Conservation (phyloP, 169 alveolate genomes). For the Plasmodium coatneyi region DNA sequence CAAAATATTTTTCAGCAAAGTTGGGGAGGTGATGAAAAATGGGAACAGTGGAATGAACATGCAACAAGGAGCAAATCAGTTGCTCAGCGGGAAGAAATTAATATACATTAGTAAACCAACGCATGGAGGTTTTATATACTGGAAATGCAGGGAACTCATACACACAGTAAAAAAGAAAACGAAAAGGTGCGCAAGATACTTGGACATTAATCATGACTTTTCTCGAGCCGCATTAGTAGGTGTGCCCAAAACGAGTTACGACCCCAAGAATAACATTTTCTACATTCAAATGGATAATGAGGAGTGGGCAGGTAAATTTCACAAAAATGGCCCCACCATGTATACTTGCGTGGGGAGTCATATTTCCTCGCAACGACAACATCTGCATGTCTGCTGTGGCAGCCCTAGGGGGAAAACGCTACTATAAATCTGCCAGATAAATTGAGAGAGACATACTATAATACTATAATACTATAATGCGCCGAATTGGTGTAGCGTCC, state of each 20-base stretch:
- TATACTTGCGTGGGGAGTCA: background rate
- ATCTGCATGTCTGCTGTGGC: background rate
- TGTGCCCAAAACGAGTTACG: constrained; percentile 84
- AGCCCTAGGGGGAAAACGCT: background rate
- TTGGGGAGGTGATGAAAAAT: constrained; percentile 22
- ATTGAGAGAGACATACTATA: background rate
- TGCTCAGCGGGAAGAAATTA: constrained; percentile 23
- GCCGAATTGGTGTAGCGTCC: background rate
- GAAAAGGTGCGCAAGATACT: constrained; percentile 79
- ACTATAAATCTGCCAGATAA: background rate
- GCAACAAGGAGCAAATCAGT: background rate
- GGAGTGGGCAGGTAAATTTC: constrained; percentile 81
- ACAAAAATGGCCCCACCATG: background rate
- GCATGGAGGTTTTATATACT: constrained; percentile 84
- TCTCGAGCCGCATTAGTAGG: constrained; percentile 82
- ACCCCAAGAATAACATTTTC: constrained; percentile 85
- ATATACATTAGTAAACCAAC: constrained; percentile 77
- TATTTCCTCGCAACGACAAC: background rate
- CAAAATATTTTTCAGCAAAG: constrained; percentile 11
- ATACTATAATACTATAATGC: background rate
- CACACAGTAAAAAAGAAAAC: constrained; percentile 62
- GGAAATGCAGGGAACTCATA: constrained; percentile 77
- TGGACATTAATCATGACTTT: constrained; percentile 74
- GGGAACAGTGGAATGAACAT: constrained; percentile 35
- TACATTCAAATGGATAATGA: constrained; percentile 84